A percentile compares a stretch with the other conserved stretches of the same genome.
These are phyloP conservation scores for Cinnamomum micranthum DNA, from an alignment of 164 flowering plant genomes.

Conservation along the genomic window DNA sequence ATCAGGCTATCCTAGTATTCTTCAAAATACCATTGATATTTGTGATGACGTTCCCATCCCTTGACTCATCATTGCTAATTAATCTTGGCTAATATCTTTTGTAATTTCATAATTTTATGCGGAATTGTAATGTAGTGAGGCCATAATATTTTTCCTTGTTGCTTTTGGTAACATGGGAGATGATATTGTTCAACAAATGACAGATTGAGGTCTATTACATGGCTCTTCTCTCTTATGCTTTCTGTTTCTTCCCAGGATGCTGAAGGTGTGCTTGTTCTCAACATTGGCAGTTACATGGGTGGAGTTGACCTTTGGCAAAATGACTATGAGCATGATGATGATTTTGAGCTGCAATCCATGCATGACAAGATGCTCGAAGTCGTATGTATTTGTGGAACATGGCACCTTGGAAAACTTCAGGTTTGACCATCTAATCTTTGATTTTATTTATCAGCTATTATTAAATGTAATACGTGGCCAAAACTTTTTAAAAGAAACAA, in stretches of 20 bases:
- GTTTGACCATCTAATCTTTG: conserved; percentile 20
- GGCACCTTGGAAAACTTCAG: conserved; percentile 89
- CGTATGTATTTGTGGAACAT: conserved; percentile 62
- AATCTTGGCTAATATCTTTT: neutral
- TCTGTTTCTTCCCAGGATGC: conserved; percentile 39
- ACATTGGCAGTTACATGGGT: conserved; percentile 80
- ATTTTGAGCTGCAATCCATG: conserved; percentile 56
- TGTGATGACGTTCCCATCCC: neutral
- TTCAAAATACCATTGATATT: too few relatives aligned
- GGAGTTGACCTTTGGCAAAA: conserved; percentile 84
- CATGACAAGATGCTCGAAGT: conserved; percentile 76
- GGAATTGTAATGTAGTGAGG: neutral
- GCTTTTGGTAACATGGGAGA: neutral
- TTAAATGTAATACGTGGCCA: neutral
- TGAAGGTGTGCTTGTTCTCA: conserved; percentile 71
- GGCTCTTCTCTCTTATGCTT: neutral
- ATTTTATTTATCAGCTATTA: neutral
- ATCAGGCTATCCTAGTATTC: too few relatives aligned
- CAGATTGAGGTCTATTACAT: neutral
- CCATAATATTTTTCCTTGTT: neutral
- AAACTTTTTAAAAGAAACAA: too few relatives aligned
- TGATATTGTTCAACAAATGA: too few relatives aligned
- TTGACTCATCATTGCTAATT: neutral
- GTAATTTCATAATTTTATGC: too few relatives aligned
- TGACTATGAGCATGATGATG: conserved; percentile 67